Evolutionary conservation across 768 basidiomycete species (phyloP).

Genomic region (Serpula lacrymans): DNA sequence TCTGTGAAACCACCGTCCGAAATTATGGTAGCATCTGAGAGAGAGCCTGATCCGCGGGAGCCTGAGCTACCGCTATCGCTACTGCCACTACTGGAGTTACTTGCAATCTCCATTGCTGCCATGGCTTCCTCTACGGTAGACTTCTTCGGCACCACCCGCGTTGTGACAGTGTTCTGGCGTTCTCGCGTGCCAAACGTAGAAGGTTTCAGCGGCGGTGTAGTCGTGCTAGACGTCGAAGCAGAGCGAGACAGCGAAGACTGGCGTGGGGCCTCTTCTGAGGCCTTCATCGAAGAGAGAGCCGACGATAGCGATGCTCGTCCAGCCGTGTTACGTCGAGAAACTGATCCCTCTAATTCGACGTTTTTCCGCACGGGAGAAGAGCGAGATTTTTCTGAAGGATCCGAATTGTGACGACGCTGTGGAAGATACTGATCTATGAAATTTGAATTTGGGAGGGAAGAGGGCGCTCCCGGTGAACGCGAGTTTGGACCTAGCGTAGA

Average conservation of each 20-base stretch:
- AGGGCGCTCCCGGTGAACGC: constrained; percentile 25
- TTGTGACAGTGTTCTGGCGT: too few species aligned
- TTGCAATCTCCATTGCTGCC: constrained; percentile 33
- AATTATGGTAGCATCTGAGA: constrained; percentile 74
- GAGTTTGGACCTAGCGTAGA: constrained; percentile 25
- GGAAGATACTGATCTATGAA: constrained; percentile 41
- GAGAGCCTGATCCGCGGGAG: too few species aligned
- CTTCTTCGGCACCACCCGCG: constrained; percentile 22
- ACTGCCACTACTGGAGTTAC: constrained; percentile 56
- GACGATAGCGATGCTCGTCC: constrained; percentile 42
- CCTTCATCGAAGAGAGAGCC: constrained; percentile 32
- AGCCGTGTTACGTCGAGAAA: constrained; percentile 45
- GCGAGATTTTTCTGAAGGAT: constrained; percentile 53
- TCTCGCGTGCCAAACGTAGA: too few species aligned
- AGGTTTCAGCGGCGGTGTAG: too few species aligned
- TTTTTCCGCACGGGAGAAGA: constrained; percentile 62
- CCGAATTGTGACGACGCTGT: constrained; percentile 49
- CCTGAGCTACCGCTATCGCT: constrained; percentile 49
- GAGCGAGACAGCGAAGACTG: constrained; percentile 25
- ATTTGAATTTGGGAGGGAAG: constrained; percentile 45
- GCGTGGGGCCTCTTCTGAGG: constrained; percentile 14
- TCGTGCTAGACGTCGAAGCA: too few species aligned
- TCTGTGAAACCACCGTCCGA: constrained; percentile 89
- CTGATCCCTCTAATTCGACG: constrained; percentile 49
- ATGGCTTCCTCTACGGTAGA: constrained; percentile 37